Evolutionary conservation across 768 basidiomycete genomes (phyloP), one percentile per base, ranked within the genome.

Genomic region (Filobasidium wieringae): DNA sequence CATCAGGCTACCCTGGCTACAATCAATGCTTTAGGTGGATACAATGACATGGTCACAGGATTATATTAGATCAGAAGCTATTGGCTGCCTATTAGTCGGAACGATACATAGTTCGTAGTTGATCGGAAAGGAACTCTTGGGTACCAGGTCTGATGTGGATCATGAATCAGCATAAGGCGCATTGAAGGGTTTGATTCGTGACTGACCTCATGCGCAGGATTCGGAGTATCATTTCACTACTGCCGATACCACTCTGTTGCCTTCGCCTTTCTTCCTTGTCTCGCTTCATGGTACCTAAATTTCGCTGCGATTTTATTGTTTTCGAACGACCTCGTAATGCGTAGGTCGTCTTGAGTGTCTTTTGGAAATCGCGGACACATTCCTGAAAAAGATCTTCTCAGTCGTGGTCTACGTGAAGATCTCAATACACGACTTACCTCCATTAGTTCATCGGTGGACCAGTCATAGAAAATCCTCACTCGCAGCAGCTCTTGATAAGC

Each of bases 251-350:
- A 24, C 60, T 62, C 57, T 86, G 84, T 59, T 85, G 83, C 73
- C 88, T 81, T 65, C 88, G 79, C 69, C 83, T 81, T 79, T 92
- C 91, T 77, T 93, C 88, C 83, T 79, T 96, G 96, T 62, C 89
- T 81, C 66, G 91, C 83, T 73, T 85, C 85, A 99, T 97, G 7
- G 95, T 99, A 11, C 93, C 93, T 6, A 97, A 81, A 72, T 96
- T 99, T 50, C 90, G 83, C 67, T 93, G 91, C 12, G 83, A 78
- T 63, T 89, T 87, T 19, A 99, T 87, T 60, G 88, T 89, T 80
- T 97, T 97, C 2, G 84, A 86, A 9, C 90, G 84, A 72, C 87
- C 88, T 78, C 87, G 87, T 64, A 87, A 78, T 9, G 85, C 81
- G 7, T 87, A 82, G 0, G 84, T 79, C 4, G 81, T 79, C 14